phyloP scores from a whole-genome alignment of 2,329 filamentous ascomycete genomes.

The Didymella exigua region DNA sequence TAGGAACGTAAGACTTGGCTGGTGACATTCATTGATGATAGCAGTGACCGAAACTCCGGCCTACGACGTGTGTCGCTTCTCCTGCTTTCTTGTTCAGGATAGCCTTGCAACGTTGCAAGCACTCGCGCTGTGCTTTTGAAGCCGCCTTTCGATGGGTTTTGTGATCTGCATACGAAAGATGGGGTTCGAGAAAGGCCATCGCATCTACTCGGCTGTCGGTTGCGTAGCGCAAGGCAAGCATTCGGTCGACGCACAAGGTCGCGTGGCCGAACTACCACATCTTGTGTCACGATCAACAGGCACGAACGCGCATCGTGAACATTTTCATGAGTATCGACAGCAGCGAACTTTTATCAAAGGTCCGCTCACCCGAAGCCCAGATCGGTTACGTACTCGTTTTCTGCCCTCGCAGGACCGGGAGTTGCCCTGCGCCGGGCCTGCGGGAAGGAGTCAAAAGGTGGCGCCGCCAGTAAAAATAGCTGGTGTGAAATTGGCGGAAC shows the following conservation, averaged over 20 bases:
- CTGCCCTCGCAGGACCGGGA: not conserved
- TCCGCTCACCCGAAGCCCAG: not conserved
- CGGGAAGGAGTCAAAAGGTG: not conserved
- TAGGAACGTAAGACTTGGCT: not conserved
- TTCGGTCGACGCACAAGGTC: constrained; percentile 1
- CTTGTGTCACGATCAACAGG: not conserved
- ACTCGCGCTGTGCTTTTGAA: not conserved
- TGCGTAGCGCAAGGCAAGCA: not conserved
- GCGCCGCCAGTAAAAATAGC: constrained; percentile 1
- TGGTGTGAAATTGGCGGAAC: not conserved
- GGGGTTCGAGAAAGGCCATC: constrained; percentile 2
- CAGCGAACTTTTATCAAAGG: not conserved
- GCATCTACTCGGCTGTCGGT: not conserved
- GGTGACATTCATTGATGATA: too few relatives aligned
- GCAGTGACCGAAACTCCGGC: too few relatives aligned
- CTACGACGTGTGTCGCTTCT: too few relatives aligned
- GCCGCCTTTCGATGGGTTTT: not conserved
- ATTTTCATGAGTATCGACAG: not conserved
- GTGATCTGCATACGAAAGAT: not conserved
- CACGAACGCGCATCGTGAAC: not conserved
- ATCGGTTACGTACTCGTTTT: not conserved
- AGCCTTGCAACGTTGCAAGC: not conserved
- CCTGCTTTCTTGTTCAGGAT: too few relatives aligned
- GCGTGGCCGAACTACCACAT: constrained; percentile 1
- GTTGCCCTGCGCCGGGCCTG: not conserved